Percentiles rank a stretch among this genome's conserved stretches.
Evolutionary conservation across 2,329 filamentous ascomycete genomes (phyloP).

Genomic region (Fusarium sp.): DNA sequence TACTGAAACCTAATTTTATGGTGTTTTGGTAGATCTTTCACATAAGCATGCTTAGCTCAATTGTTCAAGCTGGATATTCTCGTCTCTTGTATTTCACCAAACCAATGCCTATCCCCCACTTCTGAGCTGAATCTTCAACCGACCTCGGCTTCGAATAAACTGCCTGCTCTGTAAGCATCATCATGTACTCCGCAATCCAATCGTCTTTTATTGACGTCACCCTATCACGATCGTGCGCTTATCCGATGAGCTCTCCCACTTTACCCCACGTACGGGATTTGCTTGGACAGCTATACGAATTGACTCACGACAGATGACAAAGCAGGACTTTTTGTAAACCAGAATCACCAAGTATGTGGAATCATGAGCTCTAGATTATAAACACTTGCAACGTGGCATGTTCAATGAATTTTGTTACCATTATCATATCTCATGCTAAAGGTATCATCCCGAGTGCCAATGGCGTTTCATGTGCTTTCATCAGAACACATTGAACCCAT

Average conservation of each 20-base stretch:
- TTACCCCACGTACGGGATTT: slow-evolving; percentile 16
- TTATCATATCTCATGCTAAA: slow-evolving; percentile 23
- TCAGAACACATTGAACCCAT: slow-evolving; percentile 7
- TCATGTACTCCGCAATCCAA: neutral
- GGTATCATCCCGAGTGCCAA: slow-evolving; percentile 1
- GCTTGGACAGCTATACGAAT: neutral
- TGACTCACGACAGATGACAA: slow-evolving; percentile 10
- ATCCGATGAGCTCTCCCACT: neutral
- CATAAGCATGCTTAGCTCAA: neutral
- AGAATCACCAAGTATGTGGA: neutral
- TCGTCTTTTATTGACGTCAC: slow-evolving; percentile 25
- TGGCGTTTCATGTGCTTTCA: neutral
- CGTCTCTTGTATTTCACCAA: slow-evolving; percentile 12
- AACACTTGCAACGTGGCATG: neutral
- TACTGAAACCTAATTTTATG: neutral
- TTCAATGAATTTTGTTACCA: slow-evolving; percentile 21
- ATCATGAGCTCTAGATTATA: slow-evolving; percentile 2
- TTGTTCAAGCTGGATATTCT: neutral
- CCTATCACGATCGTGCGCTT: neutral
- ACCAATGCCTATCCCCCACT: slow-evolving; percentile 13
- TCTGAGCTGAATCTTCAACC: neutral
- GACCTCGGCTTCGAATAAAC: neutral
- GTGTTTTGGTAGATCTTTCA: slow-evolving; percentile 9
- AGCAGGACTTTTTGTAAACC: slow-evolving; percentile 14
- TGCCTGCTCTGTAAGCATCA: slow-evolving; percentile 16